A percentile compares a stretch with the other conserved stretches of the same genome.
Conservation (phyloP, 768 basidiomycete genomes). For the Gautieria morchelliformis region DNA sequence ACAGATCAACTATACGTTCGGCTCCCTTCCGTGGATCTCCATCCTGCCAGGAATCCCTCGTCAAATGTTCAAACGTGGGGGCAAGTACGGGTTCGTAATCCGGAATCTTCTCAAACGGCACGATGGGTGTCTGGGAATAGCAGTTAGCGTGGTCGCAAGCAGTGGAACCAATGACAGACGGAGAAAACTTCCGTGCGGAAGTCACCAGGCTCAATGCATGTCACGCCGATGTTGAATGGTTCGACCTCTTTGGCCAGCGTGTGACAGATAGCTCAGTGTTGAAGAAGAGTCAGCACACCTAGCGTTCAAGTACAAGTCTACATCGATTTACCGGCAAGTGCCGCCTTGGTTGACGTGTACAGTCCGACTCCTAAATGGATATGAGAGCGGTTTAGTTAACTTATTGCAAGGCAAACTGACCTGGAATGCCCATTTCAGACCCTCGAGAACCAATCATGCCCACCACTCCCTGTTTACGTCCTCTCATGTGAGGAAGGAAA, state of each 20-base stretch:
- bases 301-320: neutral
- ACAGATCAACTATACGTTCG: conserved; percentile 17
- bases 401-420: neutral
- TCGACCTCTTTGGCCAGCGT: conserved; percentile 14
- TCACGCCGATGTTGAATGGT: conserved; percentile 12
- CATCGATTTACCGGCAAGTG: neutral
- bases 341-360: conserved; percentile 13
- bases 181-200: conserved; percentile 15
- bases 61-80: conserved; percentile 16
- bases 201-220: conserved; percentile 13
- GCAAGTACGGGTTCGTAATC: neutral
- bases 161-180: neutral
- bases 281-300: neutral
- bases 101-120: neutral
- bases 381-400: conserved; percentile 26
- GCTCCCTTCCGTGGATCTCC: conserved; percentile 19
- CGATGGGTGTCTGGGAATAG: neutral
- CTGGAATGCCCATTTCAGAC: neutral
- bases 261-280: conserved; percentile 20
- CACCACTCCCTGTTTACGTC: conserved; percentile 10
- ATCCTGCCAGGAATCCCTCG: conserved; percentile 12
- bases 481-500: conserved; percentile 13
- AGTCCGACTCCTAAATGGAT: conserved; percentile 12
- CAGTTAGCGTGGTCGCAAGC: conserved; percentile 9
- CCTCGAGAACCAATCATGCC: conserved; percentile 9